These are phyloP conservation scores for Talaromyces amestolkiae DNA, from an alignment of 2,329 filamentous ascomycete genomes.

Conservation along the genomic window DNA sequence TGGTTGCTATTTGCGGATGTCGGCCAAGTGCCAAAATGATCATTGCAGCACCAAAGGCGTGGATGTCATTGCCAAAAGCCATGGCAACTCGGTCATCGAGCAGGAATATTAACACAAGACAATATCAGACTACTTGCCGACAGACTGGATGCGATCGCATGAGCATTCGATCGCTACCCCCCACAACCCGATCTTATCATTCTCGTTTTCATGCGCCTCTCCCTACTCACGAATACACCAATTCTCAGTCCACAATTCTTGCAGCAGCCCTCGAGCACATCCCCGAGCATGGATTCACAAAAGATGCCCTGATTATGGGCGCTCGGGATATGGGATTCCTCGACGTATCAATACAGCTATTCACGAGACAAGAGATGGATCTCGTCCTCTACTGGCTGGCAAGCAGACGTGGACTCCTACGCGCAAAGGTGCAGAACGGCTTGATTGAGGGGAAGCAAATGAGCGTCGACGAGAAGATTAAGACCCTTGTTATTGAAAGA, in stretches of 20 bases:
- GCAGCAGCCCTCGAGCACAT: constrained; percentile 76
- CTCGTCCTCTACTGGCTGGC: constrained; percentile 60
- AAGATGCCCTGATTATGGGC: constrained; percentile 68
- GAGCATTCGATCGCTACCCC: neutral
- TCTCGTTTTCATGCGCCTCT: constrained; percentile 67
- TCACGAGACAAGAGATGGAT: constrained; percentile 76
- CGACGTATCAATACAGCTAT: constrained; percentile 78
- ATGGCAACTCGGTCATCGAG: neutral
- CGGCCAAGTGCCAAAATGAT: constrained; percentile 4
- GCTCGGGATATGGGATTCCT: constrained; percentile 82
- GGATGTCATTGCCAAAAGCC: neutral
- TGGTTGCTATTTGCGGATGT: constrained; percentile 10
- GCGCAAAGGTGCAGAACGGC: constrained; percentile 34
- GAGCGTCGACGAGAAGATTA: constrained; percentile 63
- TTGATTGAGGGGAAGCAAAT: constrained; percentile 31
- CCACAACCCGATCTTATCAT: constrained; percentile 57
- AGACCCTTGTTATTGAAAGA: constrained; percentile 70
- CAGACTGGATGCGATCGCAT: neutral
- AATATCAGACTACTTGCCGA: neutral
- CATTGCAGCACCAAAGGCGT: neutral
- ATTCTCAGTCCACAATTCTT: constrained; percentile 72
- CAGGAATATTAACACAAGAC: neutral
- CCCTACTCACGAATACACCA: constrained; percentile 57
- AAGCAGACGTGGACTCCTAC: constrained; percentile 39
- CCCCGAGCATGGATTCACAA: constrained; percentile 77